These are phyloP conservation scores for Cytospora chrysosperma DNA, from an alignment of 2,329 filamentous ascomycete species.

Conservation along the genomic window DNA sequence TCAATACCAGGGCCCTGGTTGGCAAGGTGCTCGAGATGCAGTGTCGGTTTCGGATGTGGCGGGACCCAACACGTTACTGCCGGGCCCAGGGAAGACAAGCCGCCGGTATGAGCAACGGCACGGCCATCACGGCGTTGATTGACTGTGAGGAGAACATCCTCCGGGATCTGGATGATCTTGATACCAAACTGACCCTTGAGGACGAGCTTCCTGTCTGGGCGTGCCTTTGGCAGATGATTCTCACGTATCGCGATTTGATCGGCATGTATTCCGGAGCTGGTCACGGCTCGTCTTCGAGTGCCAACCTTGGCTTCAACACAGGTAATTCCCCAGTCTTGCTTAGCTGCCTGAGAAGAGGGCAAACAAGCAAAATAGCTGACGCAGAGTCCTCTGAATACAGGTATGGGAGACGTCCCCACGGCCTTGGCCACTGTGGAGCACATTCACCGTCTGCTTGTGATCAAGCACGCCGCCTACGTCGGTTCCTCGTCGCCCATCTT, in stretches of 20 bases:
- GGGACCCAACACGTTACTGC: background rate
- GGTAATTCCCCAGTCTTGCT: background rate
- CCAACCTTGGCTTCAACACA: background rate
- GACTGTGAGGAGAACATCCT: slow-evolving; percentile 11
- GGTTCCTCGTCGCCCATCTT: slow-evolving; percentile 29
- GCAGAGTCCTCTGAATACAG: background rate
- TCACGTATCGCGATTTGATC: slow-evolving; percentile 22
- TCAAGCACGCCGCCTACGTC: slow-evolving; percentile 34
- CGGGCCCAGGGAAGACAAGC: background rate
- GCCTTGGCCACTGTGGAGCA: background rate
- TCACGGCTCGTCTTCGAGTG: background rate
- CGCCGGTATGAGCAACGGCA: background rate
- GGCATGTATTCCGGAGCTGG: slow-evolving; percentile 12
- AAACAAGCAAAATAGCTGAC: background rate
- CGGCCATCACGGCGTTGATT: background rate
- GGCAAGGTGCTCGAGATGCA: slow-evolving; percentile 11
- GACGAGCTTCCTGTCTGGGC: slow-evolving; percentile 10
- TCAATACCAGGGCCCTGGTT: background rate
- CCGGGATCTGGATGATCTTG: slow-evolving; percentile 5
- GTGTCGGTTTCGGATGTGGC: slow-evolving; percentile 21
- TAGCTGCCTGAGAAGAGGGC: background rate
- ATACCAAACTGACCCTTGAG: background rate
- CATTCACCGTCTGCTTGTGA: slow-evolving; percentile 32
- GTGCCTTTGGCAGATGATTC: slow-evolving; percentile 23
- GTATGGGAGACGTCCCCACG: background rate